Percentiles rank a stretch among this genome's conserved stretches.
Conservation (phyloP, 1,284 basidiomycete species). For the Microbotryomycetes sp. region DNA sequence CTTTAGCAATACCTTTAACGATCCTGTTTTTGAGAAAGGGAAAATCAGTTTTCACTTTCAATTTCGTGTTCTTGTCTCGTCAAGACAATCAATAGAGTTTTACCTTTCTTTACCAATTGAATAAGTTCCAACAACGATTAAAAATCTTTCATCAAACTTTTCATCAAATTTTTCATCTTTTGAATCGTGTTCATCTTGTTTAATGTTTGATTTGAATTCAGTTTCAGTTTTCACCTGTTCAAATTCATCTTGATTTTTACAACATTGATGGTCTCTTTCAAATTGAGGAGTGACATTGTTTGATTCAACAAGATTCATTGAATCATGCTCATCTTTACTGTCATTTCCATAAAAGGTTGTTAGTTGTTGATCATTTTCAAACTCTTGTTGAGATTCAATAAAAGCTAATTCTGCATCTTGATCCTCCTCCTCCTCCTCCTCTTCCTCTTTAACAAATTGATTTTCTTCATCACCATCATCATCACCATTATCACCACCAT, state of each 20-base stretch:
- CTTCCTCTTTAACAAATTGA: slow-evolving; percentile 29
- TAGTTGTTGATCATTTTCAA: not conserved
- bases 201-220: not conserved
- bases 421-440: slow-evolving; percentile 35
- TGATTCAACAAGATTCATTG: not conserved
- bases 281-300: not conserved
- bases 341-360: slow-evolving; percentile 3
- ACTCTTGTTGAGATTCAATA: slow-evolving; percentile 5
- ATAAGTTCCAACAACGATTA: slow-evolving; percentile 93
- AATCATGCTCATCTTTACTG: not conserved
- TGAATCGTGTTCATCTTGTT: not conserved
- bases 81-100: not conserved
- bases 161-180: slow-evolving; percentile 32
- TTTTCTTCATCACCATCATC: slow-evolving; percentile 40
- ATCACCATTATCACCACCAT: slow-evolving; percentile 43
- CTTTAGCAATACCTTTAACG: slow-evolving; percentile 67
- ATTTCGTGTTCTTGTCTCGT: not conserved
- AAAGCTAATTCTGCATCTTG: slow-evolving; percentile 17
- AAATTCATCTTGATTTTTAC: not conserved
- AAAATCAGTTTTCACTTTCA: slow-evolving; percentile 2
- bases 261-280: not conserved
- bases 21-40: slow-evolving; percentile 1
- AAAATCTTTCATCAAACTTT: slow-evolving; percentile 41
- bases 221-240: not conserved
- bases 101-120: slow-evolving; percentile 94